phyloP scores from a whole-genome alignment of 768 basidiomycete genomes.

The Leccinum longicurvipes region DNA sequence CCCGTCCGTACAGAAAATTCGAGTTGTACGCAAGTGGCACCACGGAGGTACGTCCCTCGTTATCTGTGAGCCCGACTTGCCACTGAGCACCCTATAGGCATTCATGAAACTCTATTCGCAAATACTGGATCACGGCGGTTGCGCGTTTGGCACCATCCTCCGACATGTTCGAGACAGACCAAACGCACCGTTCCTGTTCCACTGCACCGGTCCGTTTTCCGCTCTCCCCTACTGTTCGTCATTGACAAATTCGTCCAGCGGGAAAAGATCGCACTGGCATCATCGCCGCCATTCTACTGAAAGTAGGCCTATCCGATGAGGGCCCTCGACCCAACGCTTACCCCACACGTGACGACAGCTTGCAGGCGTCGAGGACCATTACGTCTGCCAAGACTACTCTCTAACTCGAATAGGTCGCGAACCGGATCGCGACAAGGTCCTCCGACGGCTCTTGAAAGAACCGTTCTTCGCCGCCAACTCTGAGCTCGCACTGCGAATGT shows the following conservation, averaged over 20 bases:
- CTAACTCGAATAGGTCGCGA: conserved; percentile 78
- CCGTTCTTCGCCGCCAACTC: conserved; percentile 71
- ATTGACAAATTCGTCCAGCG: conserved; percentile 35
- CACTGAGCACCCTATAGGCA: conserved; percentile 42
- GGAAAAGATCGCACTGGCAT: conserved; percentile 85
- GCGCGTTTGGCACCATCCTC: conserved; percentile 66
- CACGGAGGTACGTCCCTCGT: conserved; percentile 53
- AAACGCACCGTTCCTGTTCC: conserved; percentile 62
- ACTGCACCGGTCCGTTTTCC: conserved; percentile 59
- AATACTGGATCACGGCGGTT: conserved; percentile 71
- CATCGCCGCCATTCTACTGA: conserved; percentile 67
- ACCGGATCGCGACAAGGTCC: conserved; percentile 67
- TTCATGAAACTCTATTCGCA: conserved; percentile 81
- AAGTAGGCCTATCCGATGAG: conserved; percentile 38
- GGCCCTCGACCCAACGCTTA: background rate
- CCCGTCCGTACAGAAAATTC: conserved; percentile 32
- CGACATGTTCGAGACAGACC: conserved; percentile 72
- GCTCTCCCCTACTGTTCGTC: background rate
- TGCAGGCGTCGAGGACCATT: conserved; percentile 63
- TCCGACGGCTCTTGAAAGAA: conserved; percentile 64
- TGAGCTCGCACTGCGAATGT: conserved; percentile 79
- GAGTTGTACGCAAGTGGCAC: conserved; percentile 77
- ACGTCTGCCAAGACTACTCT: conserved; percentile 71
- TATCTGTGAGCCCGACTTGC: background rate
- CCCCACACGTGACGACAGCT: conserved; percentile 42